Conservation (phyloP, 257 asterid species). For the Coffea eugenioides region DNA sequence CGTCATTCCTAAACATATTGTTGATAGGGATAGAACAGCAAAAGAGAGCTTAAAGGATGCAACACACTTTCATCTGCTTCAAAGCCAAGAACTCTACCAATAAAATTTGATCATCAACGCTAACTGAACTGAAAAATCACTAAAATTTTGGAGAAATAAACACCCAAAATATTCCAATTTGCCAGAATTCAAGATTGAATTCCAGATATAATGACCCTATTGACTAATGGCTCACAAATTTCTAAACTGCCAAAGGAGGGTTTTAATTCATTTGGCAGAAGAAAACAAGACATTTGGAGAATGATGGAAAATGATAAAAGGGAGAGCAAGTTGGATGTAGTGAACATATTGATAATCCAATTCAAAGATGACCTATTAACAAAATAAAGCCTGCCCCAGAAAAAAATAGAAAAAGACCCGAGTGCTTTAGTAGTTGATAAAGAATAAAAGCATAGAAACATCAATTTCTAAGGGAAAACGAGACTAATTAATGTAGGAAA, state of each 20-base stretch:
- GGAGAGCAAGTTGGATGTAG: not conserved
- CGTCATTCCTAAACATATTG: not conserved
- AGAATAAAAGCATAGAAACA: constrained; percentile 3
- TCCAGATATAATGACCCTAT: not conserved
- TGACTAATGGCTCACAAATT: not conserved
- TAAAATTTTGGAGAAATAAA: not conserved
- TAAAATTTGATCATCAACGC: not conserved
- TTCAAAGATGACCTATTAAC: not conserved
- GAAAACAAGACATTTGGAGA: not conserved
- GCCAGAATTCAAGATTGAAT: not conserved
- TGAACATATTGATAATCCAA: not conserved
- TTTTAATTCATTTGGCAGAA: not conserved
- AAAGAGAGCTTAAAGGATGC: not conserved
- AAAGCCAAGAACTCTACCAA: not conserved
- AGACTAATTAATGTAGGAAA: constrained; percentile 2
- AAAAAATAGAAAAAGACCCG: too few relatives aligned
- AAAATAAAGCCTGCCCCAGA: not conserved
- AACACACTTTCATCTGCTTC: not conserved
- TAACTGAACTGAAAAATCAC: not conserved
- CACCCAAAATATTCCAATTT: not conserved
- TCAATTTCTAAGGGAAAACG: not conserved
- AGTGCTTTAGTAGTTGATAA: not conserved
- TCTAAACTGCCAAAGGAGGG: not conserved
- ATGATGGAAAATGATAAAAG: not conserved
- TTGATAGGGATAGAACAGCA: not conserved